Evolutionary conservation across 2,329 filamentous ascomycete genomes (phyloP).

Genomic region (Exophiala spinifera): DNA sequence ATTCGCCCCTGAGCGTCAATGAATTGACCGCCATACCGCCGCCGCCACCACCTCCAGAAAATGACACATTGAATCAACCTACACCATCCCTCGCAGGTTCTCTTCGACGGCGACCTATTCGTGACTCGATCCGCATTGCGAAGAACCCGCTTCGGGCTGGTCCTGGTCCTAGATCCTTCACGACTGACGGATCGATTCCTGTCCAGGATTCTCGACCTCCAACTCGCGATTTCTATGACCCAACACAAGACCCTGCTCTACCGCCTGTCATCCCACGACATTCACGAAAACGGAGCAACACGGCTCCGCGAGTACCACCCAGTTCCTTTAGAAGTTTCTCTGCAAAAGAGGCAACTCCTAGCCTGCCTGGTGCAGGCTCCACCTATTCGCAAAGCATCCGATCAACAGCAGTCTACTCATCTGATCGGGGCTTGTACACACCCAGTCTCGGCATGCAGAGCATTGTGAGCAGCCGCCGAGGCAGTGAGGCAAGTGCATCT

Average conservation of each 20-base stretch:
- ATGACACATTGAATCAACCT: constrained; percentile 12
- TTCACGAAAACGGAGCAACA: constrained; percentile 84
- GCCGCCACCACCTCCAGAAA: constrained; percentile 49
- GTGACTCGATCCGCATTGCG: constrained; percentile 85
- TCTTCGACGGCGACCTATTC: constrained; percentile 60
- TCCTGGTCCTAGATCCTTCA: constrained; percentile 40
- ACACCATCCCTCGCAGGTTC: constrained; percentile 44
- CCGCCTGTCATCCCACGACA: constrained; percentile 61
- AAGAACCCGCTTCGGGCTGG: constrained; percentile 63
- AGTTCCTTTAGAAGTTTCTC: constrained; percentile 78
- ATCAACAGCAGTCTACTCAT: constrained; percentile 24
- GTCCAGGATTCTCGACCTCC: constrained; percentile 30
- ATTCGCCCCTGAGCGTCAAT: constrained; percentile 77
- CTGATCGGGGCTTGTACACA: constrained; percentile 26
- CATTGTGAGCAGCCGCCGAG: constrained; percentile 35
- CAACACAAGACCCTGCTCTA: constrained; percentile 43
- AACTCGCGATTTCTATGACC: constrained; percentile 30
- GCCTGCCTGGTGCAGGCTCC: constrained; percentile 22
- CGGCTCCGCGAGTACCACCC: constrained; percentile 68
- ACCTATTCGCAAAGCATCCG: constrained; percentile 26
- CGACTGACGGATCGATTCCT: constrained; percentile 32
- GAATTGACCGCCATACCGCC: constrained; percentile 63
- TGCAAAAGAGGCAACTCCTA: constrained; percentile 35
- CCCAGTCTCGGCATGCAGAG: constrained; percentile 42
- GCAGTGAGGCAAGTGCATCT: constrained; percentile 52